phyloP scores from a whole-genome alignment of 441 rosid genomes.

The Hura crepitans region DNA sequence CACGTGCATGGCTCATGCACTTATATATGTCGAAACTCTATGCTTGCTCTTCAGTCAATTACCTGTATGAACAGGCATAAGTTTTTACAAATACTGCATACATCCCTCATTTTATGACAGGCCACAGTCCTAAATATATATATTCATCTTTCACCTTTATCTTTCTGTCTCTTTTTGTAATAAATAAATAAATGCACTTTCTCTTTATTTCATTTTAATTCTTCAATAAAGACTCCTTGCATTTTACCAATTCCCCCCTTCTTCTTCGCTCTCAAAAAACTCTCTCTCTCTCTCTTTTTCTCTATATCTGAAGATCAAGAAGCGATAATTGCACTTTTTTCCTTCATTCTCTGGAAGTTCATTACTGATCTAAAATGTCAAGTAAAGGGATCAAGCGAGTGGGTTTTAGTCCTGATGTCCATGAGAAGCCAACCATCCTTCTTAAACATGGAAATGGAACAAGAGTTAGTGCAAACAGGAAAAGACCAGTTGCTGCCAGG shows the following conservation, averaged over 20 bases:
- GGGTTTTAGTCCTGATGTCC: slow-evolving; percentile 53
- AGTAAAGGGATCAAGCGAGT: slow-evolving; percentile 50
- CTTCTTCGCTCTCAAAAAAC: slow-evolving; percentile 9
- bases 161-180: neutral
- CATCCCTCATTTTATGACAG: slow-evolving; percentile 24
- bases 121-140: slow-evolving; percentile 19
- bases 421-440: slow-evolving; percentile 38
- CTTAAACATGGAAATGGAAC: slow-evolving; percentile 39
- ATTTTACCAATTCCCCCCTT: slow-evolving; percentile 21
- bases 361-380: slow-evolving; percentile 24
- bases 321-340: neutral
- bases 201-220: slow-evolving; percentile 18
- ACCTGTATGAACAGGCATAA: slow-evolving; percentile 30
- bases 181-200: neutral
- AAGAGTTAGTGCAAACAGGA: slow-evolving; percentile 30
- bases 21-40: neutral
- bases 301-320: neutral
- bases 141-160: slow-evolving; percentile 12
- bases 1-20: slow-evolving; percentile 37
- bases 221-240: slow-evolving; percentile 33
- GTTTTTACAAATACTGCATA: slow-evolving; percentile 10
- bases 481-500: slow-evolving; percentile 34
- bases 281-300: slow-evolving; percentile 13
- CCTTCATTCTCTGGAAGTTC: neutral
- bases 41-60: slow-evolving; percentile 17